phyloP scores from a whole-genome alignment of 2,329 filamentous ascomycete genomes.

The Ascochyta viciae-villosae region DNA sequence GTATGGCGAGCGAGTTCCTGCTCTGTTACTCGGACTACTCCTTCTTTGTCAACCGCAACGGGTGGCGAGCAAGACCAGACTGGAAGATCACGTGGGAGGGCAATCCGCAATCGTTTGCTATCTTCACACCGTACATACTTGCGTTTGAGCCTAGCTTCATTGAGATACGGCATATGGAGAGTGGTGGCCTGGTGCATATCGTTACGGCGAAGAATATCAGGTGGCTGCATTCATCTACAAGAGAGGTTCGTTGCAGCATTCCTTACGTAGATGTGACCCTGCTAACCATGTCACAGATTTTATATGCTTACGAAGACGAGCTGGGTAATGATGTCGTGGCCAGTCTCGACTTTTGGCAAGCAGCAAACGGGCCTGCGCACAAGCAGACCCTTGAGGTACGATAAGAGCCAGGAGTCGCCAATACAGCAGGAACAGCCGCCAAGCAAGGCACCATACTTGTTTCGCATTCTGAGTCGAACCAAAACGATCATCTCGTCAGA shows the following conservation, averaged over 20 bases:
- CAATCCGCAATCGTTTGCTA: conserved; percentile 86
- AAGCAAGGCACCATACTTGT: not conserved
- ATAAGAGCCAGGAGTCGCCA: conserved; percentile 33
- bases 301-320: conserved; percentile 98
- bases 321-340: conserved; percentile 91
- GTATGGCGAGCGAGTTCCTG: conserved; percentile 94
- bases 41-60: conserved; percentile 98
- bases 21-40: conserved; percentile 99
- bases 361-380: conserved; percentile 36
- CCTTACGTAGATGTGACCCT: too few species aligned
- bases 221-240: conserved; percentile 95
- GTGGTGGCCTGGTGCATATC: conserved; percentile 87
- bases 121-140: conserved; percentile 95
- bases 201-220: conserved; percentile 95
- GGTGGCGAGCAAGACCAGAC: conserved; percentile 93
- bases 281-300: conserved; percentile 67
- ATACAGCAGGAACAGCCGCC: not conserved
- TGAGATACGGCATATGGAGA: conserved; percentile 94
- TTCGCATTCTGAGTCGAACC: not conserved
- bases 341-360: conserved; percentile 90
- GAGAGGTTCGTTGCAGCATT: conserved; percentile 72
- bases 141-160: conserved; percentile 98
- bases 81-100: conserved; percentile 99
- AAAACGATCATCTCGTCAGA: too few species aligned
- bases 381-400: conserved; percentile 37